phyloP scores from a whole-genome alignment of 1,139 yeast genomes.

The Pichia sp. region DNA sequence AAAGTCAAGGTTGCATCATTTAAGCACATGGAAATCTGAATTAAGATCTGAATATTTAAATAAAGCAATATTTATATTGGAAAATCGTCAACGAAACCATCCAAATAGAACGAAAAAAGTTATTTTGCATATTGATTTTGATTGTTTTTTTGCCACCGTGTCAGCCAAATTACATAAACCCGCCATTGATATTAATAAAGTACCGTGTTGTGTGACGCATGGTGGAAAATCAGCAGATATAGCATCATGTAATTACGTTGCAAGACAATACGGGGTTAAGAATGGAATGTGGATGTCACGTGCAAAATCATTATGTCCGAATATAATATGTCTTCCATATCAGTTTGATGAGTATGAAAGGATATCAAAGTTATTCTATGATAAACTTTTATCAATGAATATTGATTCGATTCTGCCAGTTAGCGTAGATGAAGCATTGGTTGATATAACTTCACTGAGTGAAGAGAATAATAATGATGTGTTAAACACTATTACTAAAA shows the following conservation, averaged over 20 bases:
- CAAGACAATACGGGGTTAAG: slow-evolving; percentile 62
- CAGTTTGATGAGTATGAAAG: slow-evolving; percentile 70
- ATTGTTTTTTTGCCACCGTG: slow-evolving; percentile 88
- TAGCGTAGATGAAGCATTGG: slow-evolving; percentile 82
- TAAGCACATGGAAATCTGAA: slow-evolving; percentile 82
- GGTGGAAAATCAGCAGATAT: slow-evolving; percentile 69
- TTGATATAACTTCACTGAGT: slow-evolving; percentile 51
- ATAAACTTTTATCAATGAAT: slow-evolving; percentile 32
- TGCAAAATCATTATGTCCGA: slow-evolving; percentile 64
- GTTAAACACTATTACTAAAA: slow-evolving; percentile 21
- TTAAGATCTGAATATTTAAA: slow-evolving; percentile 55
- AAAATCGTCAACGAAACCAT: slow-evolving; percentile 6
- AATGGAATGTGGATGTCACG: slow-evolving; percentile 86
- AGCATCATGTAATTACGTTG: slow-evolving; percentile 90
- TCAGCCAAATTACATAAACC: slow-evolving; percentile 54
- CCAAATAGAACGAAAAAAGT: slow-evolving; percentile 21
- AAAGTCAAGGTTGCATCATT: slow-evolving; percentile 79
- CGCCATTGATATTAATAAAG: slow-evolving; percentile 46
- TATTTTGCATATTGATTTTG: slow-evolving; percentile 83
- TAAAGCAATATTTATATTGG: slow-evolving; percentile 32
- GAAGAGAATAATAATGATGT: slow-evolving; percentile 32
- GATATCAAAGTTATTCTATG: slow-evolving; percentile 52
- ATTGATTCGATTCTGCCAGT: slow-evolving; percentile 73
- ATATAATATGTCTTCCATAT: slow-evolving; percentile 56
- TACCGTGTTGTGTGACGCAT: slow-evolving; percentile 81